A percentile compares a stretch with the other conserved stretches of the same genome.
Conservation (phyloP, 352 stramenopile species). For the Phytophthora ramorum region DNA sequence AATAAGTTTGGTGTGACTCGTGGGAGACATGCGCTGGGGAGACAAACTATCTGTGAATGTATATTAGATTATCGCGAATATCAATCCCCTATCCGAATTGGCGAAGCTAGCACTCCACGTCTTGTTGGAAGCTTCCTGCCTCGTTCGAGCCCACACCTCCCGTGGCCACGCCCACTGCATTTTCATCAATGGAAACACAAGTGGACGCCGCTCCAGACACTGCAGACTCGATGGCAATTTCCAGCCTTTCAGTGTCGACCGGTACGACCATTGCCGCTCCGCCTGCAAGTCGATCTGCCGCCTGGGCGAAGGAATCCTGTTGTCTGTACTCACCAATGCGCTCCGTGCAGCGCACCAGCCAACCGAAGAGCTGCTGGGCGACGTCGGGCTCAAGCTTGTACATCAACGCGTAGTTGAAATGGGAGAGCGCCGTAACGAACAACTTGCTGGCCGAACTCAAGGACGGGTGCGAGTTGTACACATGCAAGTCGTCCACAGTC, state of each 20-base stretch:
- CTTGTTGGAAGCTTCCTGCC: constrained; percentile 15
- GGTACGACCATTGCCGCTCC: not conserved
- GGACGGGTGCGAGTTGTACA: constrained; percentile 66
- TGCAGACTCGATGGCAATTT: constrained; percentile 24
- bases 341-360: constrained; percentile 62
- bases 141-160: constrained; percentile 5
- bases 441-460: constrained; percentile 59
- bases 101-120: constrained; percentile 11
- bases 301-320: constrained; percentile 53
- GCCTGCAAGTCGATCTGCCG: constrained; percentile 43
- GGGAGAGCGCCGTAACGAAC: constrained; percentile 53
- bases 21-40: not conserved
- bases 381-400: constrained; percentile 51
- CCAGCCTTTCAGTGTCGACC: constrained; percentile 8
- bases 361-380: constrained; percentile 53
- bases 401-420: constrained; percentile 75
- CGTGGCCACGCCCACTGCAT: not conserved
- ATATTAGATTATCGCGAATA: constrained; percentile 11
- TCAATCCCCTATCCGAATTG: not conserved
- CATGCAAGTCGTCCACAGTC: constrained; percentile 52
- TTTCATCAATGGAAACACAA: not conserved
- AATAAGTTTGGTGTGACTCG: constrained; percentile 33
- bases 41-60: not conserved
- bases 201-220: not conserved
- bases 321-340: constrained; percentile 43